Evolutionary conservation across 257 asterid genomes (phyloP).

Genomic region (Solanum infundibuliforme): DNA sequence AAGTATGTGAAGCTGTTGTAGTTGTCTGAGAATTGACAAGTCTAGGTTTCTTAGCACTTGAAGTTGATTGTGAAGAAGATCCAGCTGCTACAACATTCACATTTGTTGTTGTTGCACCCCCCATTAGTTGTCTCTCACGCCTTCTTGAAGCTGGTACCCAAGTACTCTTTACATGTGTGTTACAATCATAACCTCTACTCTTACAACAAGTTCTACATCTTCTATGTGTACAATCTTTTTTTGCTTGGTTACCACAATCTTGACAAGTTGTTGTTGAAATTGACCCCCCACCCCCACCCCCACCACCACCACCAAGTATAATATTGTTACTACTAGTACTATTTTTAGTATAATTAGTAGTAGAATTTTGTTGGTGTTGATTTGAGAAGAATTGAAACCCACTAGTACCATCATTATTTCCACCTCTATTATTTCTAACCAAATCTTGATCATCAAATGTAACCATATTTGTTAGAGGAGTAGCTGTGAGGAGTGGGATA

Average conservation of each 20-base stretch:
- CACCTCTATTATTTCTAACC: not conserved
- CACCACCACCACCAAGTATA: not conserved
- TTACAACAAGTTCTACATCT: constrained; percentile 59
- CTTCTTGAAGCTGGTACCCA: constrained; percentile 75
- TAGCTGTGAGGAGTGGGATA: constrained; percentile 47
- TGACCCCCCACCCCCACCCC: not conserved
- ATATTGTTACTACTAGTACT: not conserved
- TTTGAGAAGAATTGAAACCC: constrained; percentile 47
- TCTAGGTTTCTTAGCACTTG: constrained; percentile 54
- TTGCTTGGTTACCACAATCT: constrained; percentile 69
- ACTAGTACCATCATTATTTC: constrained; percentile 5
- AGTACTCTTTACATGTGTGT: constrained; percentile 57
- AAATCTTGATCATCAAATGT: constrained; percentile 9
- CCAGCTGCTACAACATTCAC: constrained; percentile 20
- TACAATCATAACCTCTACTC: constrained; percentile 48
- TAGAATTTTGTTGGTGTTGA: constrained; percentile 16
- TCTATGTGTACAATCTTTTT: constrained; percentile 49
- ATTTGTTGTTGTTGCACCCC: not conserved
- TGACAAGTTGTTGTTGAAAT: constrained; percentile 27
- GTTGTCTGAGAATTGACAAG: constrained; percentile 43
- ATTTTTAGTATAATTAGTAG: constrained; percentile 16
- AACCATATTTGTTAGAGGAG: constrained; percentile 16
- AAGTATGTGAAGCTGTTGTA: constrained; percentile 57
- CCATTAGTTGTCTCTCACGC: constrained; percentile 52
- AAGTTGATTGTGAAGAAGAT: constrained; percentile 50